phyloP scores from a whole-genome alignment of 2,329 filamentous ascomycete species.

The Colletotrichum sp. region DNA sequence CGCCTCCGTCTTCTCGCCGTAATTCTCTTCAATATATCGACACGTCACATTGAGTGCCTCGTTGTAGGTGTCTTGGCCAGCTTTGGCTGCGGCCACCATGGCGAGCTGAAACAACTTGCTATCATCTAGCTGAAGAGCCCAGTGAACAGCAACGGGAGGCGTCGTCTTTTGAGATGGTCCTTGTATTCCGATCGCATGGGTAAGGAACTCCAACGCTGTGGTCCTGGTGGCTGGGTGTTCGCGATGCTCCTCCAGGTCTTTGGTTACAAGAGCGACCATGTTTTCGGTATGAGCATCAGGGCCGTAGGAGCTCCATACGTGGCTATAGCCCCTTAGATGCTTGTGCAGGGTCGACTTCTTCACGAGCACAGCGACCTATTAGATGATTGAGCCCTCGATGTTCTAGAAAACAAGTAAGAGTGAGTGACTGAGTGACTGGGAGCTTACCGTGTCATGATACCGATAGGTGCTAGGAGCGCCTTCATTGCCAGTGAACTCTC shows the following conservation, averaged over 20 bases:
- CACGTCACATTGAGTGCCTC: background rate
- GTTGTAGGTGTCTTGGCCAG: background rate
- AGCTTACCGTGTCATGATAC: background rate
- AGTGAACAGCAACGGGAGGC: background rate
- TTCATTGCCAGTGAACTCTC: background rate
- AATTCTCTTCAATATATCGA: background rate
- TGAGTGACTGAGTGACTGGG: background rate
- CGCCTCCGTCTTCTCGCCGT: background rate
- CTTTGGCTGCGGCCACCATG: background rate
- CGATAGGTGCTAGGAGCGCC: background rate
- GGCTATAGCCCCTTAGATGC: background rate
- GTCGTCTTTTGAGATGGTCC: background rate
- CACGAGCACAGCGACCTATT: background rate
- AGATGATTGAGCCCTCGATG: background rate
- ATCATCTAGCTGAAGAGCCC: background rate
- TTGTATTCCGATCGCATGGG: fast-evolving
- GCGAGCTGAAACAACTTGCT: background rate
- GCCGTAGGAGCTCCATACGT: background rate
- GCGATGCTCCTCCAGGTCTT: background rate
- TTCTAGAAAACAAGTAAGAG: background rate
- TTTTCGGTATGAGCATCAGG: background rate
- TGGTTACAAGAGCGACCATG: background rate
- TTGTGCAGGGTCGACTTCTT: background rate
- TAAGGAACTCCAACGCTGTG: background rate
- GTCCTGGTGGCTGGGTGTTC: background rate